Conservation (phyloP, 116 monocot species). For the Phalaenopsis hybrid region DNA sequence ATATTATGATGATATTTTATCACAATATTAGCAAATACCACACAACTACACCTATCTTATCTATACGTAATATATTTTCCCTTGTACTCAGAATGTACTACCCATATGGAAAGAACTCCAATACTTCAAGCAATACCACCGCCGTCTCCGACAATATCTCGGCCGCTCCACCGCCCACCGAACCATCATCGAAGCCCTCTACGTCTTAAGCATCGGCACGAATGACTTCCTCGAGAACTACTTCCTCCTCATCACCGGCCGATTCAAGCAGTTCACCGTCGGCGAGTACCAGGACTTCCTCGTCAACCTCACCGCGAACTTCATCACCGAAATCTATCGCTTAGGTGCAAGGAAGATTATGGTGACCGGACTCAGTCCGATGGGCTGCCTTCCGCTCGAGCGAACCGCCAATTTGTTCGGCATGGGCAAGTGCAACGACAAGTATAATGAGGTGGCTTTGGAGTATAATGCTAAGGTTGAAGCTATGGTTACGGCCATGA, state of each 20-base stretch:
- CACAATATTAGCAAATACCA: too few relatives aligned
- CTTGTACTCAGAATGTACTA: conserved; percentile 22
- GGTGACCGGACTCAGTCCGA: conserved; percentile 40
- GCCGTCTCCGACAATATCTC: conserved; percentile 11
- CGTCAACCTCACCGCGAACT: conserved; percentile 31
- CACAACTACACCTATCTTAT: too few relatives aligned
- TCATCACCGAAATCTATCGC: conserved; percentile 43
- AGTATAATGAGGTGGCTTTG: conserved; percentile 52
- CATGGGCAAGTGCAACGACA: conserved; percentile 33
- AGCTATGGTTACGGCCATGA: conserved; percentile 15
- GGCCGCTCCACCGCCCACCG: conserved; percentile 17
- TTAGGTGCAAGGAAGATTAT: conserved; percentile 60
- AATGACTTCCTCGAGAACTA: conserved; percentile 79
- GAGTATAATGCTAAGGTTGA: conserved; percentile 57
- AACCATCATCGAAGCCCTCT: conserved; percentile 33
- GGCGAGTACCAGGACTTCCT: conserved; percentile 57
- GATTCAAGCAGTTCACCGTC: conserved; percentile 36
- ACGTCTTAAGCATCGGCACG: conserved; percentile 55
- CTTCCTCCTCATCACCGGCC: conserved; percentile 32
- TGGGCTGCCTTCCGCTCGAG: conserved; percentile 80
- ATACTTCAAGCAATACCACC: conserved; percentile 49
- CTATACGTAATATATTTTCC: too few relatives aligned
- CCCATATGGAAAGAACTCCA: conserved; percentile 51
- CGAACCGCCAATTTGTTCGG: conserved; percentile 26
- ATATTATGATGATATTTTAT: too few relatives aligned